Percentiles rank a stretch among this genome's conserved stretches.
phyloP scores from a whole-genome alignment of 768 basidiomycete species.

The Astraeus odoratus region DNA sequence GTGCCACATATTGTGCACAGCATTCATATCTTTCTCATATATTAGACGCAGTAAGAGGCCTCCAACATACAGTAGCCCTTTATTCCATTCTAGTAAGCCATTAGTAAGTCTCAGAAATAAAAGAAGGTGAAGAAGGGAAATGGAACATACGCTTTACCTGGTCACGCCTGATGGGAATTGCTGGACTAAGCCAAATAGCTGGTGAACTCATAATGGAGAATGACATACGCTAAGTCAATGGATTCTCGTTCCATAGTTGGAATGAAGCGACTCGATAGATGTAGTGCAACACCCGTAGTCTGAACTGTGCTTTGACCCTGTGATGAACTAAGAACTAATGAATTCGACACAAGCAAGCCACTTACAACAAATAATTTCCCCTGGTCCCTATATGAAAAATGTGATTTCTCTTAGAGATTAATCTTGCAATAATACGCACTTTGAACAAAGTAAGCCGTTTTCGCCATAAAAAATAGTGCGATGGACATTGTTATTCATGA shows the following conservation, averaged over 20 bases:
- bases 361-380: slow-evolving; percentile 73
- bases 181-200: background rate
- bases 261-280: slow-evolving; percentile 77
- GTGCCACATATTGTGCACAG: slow-evolving; percentile 36
- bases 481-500: slow-evolving; percentile 51
- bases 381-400: slow-evolving; percentile 33
- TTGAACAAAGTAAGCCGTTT: slow-evolving; percentile 72
- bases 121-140: background rate
- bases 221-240: slow-evolving; percentile 72
- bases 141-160: slow-evolving; percentile 66
- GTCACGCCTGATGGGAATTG: slow-evolving; percentile 74
- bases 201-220: no score
- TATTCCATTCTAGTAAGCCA: slow-evolving; percentile 67
- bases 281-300: slow-evolving; percentile 69
- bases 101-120: background rate
- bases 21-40: slow-evolving; percentile 73
- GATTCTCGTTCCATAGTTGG: slow-evolving; percentile 94
- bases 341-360: slow-evolving; percentile 3
- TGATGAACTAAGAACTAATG: background rate
- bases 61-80: slow-evolving; percentile 75
- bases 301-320: slow-evolving; percentile 86
- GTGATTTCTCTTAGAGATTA: background rate
- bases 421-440: slow-evolving; percentile 33
- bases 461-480: slow-evolving; percentile 58
- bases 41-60: slow-evolving; percentile 76